A percentile compares a stretch with the other conserved stretches of the same genome.
Evolutionary conservation across 1,139 yeast genomes (phyloP).

Genomic region (Diutina pseudorugosa): DNA sequence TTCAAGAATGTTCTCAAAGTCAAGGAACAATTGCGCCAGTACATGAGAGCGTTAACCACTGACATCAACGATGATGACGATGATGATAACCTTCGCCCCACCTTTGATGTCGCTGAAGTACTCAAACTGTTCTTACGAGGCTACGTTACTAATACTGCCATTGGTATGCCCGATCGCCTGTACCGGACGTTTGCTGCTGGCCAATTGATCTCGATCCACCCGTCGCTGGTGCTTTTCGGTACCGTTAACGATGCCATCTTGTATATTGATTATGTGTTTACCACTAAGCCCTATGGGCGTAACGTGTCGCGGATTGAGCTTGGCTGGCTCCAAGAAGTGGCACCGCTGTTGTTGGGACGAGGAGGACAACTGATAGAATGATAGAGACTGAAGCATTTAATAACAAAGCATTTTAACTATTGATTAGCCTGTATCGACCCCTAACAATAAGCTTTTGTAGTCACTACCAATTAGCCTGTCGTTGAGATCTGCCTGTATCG

Average conservation of each 20-base stretch:
- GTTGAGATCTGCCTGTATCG: too few relatives aligned
- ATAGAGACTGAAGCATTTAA: neutral
- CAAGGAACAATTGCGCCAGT: constrained; percentile 61
- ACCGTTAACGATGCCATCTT: constrained; percentile 72
- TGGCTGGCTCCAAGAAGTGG: constrained; percentile 78
- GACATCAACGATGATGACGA: neutral
- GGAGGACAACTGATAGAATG: neutral
- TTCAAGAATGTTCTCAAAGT: constrained; percentile 69
- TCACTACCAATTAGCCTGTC: too few relatives aligned
- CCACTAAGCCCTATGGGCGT: constrained; percentile 88
- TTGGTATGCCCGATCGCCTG: constrained; percentile 91
- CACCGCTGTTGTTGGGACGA: constrained; percentile 50
- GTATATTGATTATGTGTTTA: constrained; percentile 90
- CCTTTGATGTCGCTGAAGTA: constrained; percentile 40
- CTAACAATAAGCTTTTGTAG: too few relatives aligned
- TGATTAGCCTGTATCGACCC: too few relatives aligned
- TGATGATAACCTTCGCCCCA: neutral
- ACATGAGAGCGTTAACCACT: constrained; percentile 32
- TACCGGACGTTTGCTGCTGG: constrained; percentile 78
- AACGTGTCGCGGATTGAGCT: constrained; percentile 75
- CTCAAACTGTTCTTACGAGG: constrained; percentile 76
- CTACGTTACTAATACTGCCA: constrained; percentile 74
- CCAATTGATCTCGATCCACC: constrained; percentile 77
- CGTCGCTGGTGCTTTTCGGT: constrained; percentile 83
- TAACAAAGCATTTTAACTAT: too few relatives aligned